Evolutionary conservation across 495 filamentous ascomycete species (phyloP).

Genomic region (Penicillium egyptiacum): DNA sequence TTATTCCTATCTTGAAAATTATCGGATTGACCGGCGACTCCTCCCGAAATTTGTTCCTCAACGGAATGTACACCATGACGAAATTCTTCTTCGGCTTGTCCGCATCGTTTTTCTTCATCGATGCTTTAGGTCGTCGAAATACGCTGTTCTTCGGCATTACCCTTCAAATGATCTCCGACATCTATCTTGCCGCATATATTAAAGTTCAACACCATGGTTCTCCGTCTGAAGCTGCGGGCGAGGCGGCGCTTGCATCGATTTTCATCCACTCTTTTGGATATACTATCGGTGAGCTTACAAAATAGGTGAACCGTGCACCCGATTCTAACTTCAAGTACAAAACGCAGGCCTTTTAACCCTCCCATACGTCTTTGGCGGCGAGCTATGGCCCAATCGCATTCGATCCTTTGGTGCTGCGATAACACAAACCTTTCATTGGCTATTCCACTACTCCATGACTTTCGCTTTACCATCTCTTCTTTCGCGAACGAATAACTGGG

Average conservation of each 20-base stretch:
- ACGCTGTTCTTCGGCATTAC: conserved; percentile 18
- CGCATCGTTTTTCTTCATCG: conserved; percentile 22
- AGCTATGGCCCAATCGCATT: conserved; percentile 27
- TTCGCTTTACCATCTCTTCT: conserved; percentile 17
- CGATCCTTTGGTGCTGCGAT: conserved; percentile 24
- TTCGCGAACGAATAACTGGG: conserved; percentile 18
- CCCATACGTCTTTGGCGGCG: conserved; percentile 24
- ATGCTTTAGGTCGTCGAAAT: conserved; percentile 19
- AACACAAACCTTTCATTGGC: conserved; percentile 22
- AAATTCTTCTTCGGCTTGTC: conserved; percentile 35
- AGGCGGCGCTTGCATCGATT: conserved; percentile 13
- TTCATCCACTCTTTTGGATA: conserved; percentile 24
- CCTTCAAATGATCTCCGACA: conserved; percentile 19
- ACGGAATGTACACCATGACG: conserved; percentile 22
- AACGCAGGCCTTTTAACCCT: conserved; percentile 18
- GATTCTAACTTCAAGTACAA: background rate
- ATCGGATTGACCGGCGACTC: conserved; percentile 9
- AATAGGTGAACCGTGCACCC: background rate
- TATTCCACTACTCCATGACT: conserved; percentile 19
- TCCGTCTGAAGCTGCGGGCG: conserved; percentile 2
- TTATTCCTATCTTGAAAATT: conserved; percentile 21
- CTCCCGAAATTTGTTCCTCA: conserved; percentile 18
- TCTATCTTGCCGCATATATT: conserved; percentile 22
- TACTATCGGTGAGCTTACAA: conserved; percentile 12
- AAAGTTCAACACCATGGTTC: conserved; percentile 8